These are phyloP conservation scores for Glomus cerebriforme DNA, from an alignment of 192 early-diverging fungal genomes.

Conservation along the genomic window DNA sequence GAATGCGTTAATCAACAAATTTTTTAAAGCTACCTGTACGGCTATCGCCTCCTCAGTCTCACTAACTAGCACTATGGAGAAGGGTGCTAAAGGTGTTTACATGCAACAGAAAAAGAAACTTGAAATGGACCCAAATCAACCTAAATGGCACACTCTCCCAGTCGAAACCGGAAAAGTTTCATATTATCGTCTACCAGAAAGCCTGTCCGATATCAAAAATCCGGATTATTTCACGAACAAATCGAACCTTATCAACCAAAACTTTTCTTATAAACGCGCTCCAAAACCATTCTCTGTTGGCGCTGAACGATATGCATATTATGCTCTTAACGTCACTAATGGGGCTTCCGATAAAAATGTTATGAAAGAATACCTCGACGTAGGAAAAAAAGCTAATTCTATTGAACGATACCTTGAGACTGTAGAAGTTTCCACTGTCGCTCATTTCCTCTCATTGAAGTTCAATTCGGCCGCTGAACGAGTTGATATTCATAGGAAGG, in stretches of 20 bases:
- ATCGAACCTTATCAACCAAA: neutral
- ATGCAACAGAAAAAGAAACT: neutral
- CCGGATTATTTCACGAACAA: neutral
- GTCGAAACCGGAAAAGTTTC: neutral
- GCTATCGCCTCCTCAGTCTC: neutral
- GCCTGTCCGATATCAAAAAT: neutral
- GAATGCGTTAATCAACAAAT: constrained; percentile 1
- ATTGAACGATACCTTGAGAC: constrained; percentile 22
- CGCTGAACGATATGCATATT: constrained; percentile 27
- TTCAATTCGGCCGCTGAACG: constrained; percentile 6
- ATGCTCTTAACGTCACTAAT: neutral
- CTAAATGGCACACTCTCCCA: neutral
- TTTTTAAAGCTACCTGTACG: constrained; percentile 10
- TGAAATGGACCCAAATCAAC: constrained; percentile 3
- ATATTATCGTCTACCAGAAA: neutral
- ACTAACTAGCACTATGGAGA: neutral
- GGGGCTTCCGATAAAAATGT: neutral
- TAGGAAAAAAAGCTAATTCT: neutral
- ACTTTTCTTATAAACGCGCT: neutral
- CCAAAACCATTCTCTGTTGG: constrained; percentile 17
- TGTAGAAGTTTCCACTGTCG: neutral
- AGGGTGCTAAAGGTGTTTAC: neutral
- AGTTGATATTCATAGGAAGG: neutral
- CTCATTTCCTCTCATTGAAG: constrained; percentile 4
- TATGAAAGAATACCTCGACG: constrained; percentile 12